Base-by-base conservation (phyloP, 192 early-diverging fungal genomes). In the Lobosporangium transversale region DNA sequence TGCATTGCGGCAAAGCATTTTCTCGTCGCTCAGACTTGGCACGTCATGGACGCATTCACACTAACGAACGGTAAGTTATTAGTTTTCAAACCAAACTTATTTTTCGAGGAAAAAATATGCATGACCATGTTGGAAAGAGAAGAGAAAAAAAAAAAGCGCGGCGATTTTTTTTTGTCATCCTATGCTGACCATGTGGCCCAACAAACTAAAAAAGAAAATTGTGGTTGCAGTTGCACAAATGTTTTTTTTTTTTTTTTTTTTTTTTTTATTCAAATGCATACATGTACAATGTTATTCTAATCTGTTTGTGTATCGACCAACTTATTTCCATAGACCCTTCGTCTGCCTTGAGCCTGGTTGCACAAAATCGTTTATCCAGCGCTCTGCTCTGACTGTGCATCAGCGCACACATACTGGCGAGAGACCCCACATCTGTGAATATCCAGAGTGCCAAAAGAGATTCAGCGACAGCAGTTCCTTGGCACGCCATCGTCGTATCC, bases 381-480 rank as follows among this genome's bases (percentile, higher is more conserved):
- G 90, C 47, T 93, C 91, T 10, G 93, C 93, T 54, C 74, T 94
- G 61, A 92, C 88, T 4, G 92, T 94, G 26, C 93, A 94, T 75
- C 75, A 85, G 54, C 87, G 93, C 70, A 92, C 89, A 1, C 92
- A 93, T 78, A 86, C 92, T 15, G 92, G 92, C 29, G 90, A 92
- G 70, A 82, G 89, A 44, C 92, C 92, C 47, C 90, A 91, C 57
- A 62, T 81, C 51, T 93, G 91, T 73, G 84, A 89, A 78, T 79
- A 88, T 45, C 81, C 84, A 30, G 83, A 85, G 37, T 95, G 93
- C 79, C 84, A 84, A 32, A 93, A 93, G 75, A 80, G 80, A 21
- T 95, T 95, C 74, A 91, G 89, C 59, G 91, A 93, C 66, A 90
- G 89, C 64, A 90, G 88, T 47, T 91, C 91, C 47, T 78, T 94